A percentile compares a stretch with the other conserved stretches of the same genome.
Evolutionary conservation across 306 rosid genomes (phyloP).

Genomic region (Pterocarpus santalinus): DNA sequence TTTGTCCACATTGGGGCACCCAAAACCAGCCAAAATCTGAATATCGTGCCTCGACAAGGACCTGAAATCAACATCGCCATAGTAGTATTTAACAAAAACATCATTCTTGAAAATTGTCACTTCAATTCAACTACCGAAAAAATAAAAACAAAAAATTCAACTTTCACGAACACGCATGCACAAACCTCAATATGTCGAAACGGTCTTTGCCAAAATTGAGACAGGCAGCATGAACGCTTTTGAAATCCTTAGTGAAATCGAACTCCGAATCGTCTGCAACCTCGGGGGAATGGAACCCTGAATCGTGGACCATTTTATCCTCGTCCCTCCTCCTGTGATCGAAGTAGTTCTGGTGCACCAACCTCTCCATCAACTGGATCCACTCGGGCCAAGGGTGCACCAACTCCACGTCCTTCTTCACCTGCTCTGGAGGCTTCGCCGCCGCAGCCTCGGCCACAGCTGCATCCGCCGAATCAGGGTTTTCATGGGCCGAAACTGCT

Average conservation of each 20-base stretch:
- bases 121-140: constrained; percentile 22
- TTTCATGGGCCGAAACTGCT: neutral
- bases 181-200: constrained; percentile 84
- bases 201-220: constrained; percentile 93
- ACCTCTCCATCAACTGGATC: constrained; percentile 90
- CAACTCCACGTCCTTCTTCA: constrained; percentile 66
- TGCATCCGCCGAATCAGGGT: neutral
- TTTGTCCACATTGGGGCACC: constrained; percentile 87
- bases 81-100: neutral
- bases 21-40: constrained; percentile 90
- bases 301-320: constrained; percentile 70
- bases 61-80: constrained; percentile 66
- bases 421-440: constrained; percentile 11
- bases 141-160: neutral
- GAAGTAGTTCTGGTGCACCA: constrained; percentile 91
- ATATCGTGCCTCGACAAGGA: constrained; percentile 87
- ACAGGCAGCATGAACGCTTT: constrained; percentile 77
- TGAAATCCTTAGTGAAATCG: constrained; percentile 77
- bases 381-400: constrained; percentile 99
- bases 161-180: constrained; percentile 25
- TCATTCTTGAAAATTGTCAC: constrained; percentile 3
- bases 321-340: constrained; percentile 85
- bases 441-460: neutral
- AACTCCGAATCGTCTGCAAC: constrained; percentile 46
- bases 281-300: constrained; percentile 63